Evolutionary conservation across 2,329 filamentous ascomycete species (phyloP).

Genomic region (Stromatinia cepivora): DNA sequence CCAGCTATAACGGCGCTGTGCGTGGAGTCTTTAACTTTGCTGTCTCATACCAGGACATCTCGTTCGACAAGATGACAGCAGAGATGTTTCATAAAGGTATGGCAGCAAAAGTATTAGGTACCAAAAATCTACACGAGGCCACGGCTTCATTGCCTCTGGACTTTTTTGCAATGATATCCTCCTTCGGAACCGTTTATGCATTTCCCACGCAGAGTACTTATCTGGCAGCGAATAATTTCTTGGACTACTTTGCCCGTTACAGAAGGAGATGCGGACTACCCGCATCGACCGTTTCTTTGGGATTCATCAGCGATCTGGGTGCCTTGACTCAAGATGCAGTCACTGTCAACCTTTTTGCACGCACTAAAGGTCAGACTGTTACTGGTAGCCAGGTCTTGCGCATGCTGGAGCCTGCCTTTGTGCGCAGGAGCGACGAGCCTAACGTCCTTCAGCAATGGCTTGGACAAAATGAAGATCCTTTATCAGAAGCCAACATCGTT

Average conservation of each 20-base stretch:
- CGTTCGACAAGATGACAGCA: too few species aligned
- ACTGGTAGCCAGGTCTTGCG: too few species aligned
- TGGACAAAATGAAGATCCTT: background rate
- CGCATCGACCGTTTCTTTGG: background rate
- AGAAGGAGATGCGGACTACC: background rate
- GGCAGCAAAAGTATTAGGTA: background rate
- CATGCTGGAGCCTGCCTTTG: conserved; percentile 1
- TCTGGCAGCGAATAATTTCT: conserved; percentile 42
- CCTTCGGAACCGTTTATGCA: conserved; percentile 38
- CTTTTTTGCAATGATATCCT: conserved; percentile 43
- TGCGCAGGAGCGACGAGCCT: background rate
- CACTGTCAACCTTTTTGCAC: conserved; percentile 4
- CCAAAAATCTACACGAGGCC: background rate
- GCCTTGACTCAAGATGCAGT: background rate
- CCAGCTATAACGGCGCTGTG: background rate
- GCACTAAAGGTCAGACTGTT: background rate
- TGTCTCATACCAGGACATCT: too few species aligned
- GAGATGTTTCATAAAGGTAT: too few species aligned
- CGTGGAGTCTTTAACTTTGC: background rate
- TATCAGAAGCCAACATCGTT: conserved; percentile 7
- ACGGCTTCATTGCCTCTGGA: conserved; percentile 34
- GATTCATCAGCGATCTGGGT: conserved; percentile 7
- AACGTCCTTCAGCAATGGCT: background rate
- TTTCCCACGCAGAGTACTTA: conserved; percentile 43
- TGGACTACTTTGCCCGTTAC: conserved; percentile 34